These are phyloP conservation scores for Aurifilum marmelostoma DNA, from an alignment of 2,329 filamentous ascomycete genomes.

Conservation along the genomic window DNA sequence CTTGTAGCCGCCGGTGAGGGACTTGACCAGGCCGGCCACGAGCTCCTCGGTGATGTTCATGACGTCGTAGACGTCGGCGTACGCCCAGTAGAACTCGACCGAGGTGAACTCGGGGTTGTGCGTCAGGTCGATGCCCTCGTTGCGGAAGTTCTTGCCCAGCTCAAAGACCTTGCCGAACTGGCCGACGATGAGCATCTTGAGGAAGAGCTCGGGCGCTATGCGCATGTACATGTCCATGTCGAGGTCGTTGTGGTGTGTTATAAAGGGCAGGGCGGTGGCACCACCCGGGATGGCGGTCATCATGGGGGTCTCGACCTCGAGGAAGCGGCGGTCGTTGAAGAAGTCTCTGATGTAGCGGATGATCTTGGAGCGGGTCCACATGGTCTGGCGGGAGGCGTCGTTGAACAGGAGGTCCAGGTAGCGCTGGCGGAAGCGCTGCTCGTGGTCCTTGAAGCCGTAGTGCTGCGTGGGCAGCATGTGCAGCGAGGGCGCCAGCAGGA, in stretches of 20 bases:
- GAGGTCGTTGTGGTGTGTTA: constrained; percentile 94
- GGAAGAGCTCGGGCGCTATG: constrained; percentile 91
- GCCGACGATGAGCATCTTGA: constrained; percentile 95
- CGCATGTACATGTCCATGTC: constrained; percentile 95
- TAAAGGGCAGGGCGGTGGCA: constrained; percentile 92
- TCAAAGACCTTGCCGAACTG: constrained; percentile 95
- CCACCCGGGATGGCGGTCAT: constrained; percentile 96
- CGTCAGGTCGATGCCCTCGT: constrained; percentile 87
- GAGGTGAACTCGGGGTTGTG: constrained; percentile 99
- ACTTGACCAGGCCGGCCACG: constrained; percentile 85
- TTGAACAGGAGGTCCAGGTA: constrained; percentile 99
- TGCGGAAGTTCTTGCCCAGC: constrained; percentile 92
- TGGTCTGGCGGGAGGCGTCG: constrained; percentile 78
- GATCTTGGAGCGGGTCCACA: constrained; percentile 85
- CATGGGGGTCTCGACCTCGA: constrained; percentile 96
- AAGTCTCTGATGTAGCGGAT: constrained; percentile 85
- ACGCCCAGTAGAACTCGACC: constrained; percentile 96
- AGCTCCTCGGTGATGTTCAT: constrained; percentile 93
- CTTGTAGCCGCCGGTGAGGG: constrained; percentile 81
- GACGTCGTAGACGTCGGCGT: constrained; percentile 87
- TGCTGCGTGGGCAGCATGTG: constrained; percentile 88
- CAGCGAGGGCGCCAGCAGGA: constrained; percentile 86
- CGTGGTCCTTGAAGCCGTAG: constrained; percentile 94
- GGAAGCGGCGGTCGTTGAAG: constrained; percentile 85
- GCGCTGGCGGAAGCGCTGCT: constrained; percentile 89